Evolutionary conservation across 768 basidiomycete species (phyloP).

Genomic region (Lactarius quietus): DNA sequence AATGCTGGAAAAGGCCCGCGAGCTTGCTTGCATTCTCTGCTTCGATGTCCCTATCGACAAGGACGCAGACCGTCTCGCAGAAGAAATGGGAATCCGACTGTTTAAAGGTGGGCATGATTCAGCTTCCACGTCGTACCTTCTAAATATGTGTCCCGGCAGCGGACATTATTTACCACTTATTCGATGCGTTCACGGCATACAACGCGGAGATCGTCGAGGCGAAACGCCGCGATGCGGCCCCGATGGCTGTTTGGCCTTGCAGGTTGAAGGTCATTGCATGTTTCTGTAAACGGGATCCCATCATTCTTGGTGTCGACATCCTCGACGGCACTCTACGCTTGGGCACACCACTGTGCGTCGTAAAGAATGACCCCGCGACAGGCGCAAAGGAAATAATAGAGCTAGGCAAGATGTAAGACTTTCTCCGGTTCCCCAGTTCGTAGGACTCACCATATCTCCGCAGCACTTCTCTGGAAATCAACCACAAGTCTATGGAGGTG

Average conservation of each 20-base stretch:
- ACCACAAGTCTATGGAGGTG: slow-evolving; percentile 86
- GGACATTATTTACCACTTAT: slow-evolving; percentile 98
- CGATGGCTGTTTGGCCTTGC: slow-evolving; percentile 96
- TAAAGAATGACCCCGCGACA: slow-evolving; percentile 83
- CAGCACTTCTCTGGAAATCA: slow-evolving; percentile 95
- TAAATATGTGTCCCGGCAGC: slow-evolving; percentile 46
- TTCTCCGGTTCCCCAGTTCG: background rate
- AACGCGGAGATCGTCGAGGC: slow-evolving; percentile 89
- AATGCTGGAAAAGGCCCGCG: slow-evolving; percentile 95
- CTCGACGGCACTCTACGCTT: slow-evolving; percentile 86
- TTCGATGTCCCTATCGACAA: slow-evolving; percentile 95
- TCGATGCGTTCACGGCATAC: slow-evolving; percentile 94
- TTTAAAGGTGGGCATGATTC: slow-evolving; percentile 71
- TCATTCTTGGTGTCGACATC: slow-evolving; percentile 95
- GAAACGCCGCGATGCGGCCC: slow-evolving; percentile 88
- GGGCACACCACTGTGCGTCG: slow-evolving; percentile 93
- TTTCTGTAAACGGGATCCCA: slow-evolving; percentile 96
- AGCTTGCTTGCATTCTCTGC: slow-evolving; percentile 91
- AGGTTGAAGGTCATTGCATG: slow-evolving; percentile 89
- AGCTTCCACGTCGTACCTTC: background rate
- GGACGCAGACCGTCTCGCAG: slow-evolving; percentile 87
- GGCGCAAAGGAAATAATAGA: slow-evolving; percentile 89
- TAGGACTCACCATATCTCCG: slow-evolving; percentile 12
- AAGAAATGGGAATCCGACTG: slow-evolving; percentile 89
- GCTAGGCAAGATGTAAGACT: slow-evolving; percentile 87